Conservation (phyloP, 2,329 filamentous ascomycete species). For the Phoma sp. region DNA sequence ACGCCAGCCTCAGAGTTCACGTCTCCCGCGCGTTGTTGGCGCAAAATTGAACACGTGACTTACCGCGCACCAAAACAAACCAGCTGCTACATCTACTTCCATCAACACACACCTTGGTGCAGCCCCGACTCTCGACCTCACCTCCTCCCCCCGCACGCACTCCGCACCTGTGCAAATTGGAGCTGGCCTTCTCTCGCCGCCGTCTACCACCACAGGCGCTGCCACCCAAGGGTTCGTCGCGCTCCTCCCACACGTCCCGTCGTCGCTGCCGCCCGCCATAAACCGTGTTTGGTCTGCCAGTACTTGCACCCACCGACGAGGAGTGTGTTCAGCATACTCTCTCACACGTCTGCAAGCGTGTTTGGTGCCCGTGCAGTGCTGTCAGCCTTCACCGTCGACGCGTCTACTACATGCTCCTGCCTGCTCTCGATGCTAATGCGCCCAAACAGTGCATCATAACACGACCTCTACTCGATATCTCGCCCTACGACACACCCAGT, state of each 20-base stretch:
- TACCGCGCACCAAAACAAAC: constrained; percentile 46
- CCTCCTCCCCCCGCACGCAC: constrained; percentile 23
- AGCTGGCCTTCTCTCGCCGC: constrained; percentile 45
- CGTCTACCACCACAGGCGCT: constrained; percentile 31
- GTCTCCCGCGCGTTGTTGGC: constrained; percentile 37
- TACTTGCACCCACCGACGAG: constrained; percentile 35
- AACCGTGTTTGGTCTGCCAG: constrained; percentile 43
- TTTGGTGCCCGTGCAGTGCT: constrained; percentile 32
- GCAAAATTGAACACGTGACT: constrained; percentile 22
- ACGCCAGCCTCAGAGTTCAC: constrained; percentile 40
- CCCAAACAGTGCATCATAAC: constrained; percentile 48
- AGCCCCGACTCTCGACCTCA: constrained; percentile 31
- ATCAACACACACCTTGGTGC: constrained; percentile 48
- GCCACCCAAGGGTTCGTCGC: constrained; percentile 41
- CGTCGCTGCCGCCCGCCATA: constrained; percentile 41
- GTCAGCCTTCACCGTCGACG: constrained; percentile 30
- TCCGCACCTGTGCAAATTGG: constrained; percentile 36
- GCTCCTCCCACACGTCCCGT: constrained; percentile 37
- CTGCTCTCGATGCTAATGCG: constrained; percentile 35
- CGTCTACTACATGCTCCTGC: constrained; percentile 23
- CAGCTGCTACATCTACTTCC: constrained; percentile 37
- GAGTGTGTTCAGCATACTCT: constrained; percentile 31
- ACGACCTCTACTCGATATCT: constrained; percentile 38
- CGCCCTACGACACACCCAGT: constrained; percentile 35
- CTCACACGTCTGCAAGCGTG: constrained; percentile 26